Evolutionary conservation across 2,329 filamentous ascomycete genomes (phyloP).

Genomic region (Trichoderma endophyticum): DNA sequence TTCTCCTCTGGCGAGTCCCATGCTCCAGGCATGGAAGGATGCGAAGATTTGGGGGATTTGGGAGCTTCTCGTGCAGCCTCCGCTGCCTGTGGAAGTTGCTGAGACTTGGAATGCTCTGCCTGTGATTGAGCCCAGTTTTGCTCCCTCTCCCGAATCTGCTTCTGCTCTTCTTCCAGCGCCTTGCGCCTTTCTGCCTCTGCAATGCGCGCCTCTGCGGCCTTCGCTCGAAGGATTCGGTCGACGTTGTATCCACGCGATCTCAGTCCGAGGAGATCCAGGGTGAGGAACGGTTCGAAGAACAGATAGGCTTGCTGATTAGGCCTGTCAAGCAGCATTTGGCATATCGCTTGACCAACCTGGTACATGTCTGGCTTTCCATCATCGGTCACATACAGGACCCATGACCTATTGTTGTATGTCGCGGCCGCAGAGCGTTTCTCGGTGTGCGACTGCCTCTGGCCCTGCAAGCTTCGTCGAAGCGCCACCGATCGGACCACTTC

Average conservation of each 20-base stretch:
- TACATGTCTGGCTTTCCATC: constrained; percentile 73
- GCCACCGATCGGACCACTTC: constrained; percentile 75
- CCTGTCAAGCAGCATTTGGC: constrained; percentile 72
- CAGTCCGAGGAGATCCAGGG: constrained; percentile 76
- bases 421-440: constrained; percentile 75
- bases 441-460: constrained; percentile 64
- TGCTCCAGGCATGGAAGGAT: constrained; percentile 65
- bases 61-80: constrained; percentile 39
- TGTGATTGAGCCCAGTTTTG: constrained; percentile 39
- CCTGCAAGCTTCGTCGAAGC: constrained; percentile 71
- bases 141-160: constrained; percentile 58
- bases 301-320: constrained; percentile 87
- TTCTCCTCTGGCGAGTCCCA: constrained; percentile 65
- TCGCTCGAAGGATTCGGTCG: constrained; percentile 83
- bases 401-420: constrained; percentile 50
- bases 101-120: constrained; percentile 32
- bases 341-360: constrained; percentile 85
- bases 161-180: constrained; percentile 69
- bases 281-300: constrained; percentile 87
- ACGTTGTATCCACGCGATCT: constrained; percentile 93
- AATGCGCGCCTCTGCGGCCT: constrained; percentile 81
- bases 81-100: constrained; percentile 25
- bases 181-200: constrained; percentile 78
- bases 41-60: constrained; percentile 40
- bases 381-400: constrained; percentile 72